Conservation (phyloP, 2,329 filamentous ascomycete species). For the Fusarium sp. region DNA sequence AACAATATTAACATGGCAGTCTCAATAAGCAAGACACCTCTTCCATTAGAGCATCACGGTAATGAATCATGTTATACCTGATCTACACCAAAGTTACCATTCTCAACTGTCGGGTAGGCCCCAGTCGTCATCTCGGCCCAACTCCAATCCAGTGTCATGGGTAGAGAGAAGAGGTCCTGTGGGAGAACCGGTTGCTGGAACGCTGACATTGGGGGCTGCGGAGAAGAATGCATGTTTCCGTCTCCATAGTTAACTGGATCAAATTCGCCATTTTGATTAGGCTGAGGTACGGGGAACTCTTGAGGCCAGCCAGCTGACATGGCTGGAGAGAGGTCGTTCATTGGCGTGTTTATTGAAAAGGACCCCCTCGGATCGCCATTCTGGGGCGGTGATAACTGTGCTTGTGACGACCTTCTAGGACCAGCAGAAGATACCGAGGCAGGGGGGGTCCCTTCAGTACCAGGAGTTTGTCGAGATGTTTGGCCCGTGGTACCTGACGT, state of each 20-base stretch:
- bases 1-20: constrained; percentile 1
- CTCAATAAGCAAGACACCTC: not conserved
- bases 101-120: constrained; percentile 75
- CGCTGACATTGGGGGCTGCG: constrained; percentile 50
- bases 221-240: constrained; percentile 56
- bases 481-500: constrained; percentile 17
- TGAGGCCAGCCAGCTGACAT: constrained; percentile 64
- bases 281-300: constrained; percentile 59
- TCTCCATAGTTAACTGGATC: constrained; percentile 63
- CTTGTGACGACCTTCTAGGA: constrained; percentile 36
- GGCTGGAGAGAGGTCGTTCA: constrained; percentile 61
- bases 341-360: constrained; percentile 44
- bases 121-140: constrained; percentile 79
- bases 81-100: constrained; percentile 65
- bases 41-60: constrained; percentile 4
- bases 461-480: constrained; percentile 35
- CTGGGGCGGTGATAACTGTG: constrained; percentile 51
- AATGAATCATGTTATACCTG: constrained; percentile 18
- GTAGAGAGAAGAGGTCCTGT: constrained; percentile 94
- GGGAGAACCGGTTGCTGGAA: constrained; percentile 92
- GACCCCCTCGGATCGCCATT: constrained; percentile 45
- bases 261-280: constrained; percentile 57
- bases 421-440: constrained; percentile 14
- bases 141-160: constrained; percentile 95
- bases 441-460: constrained; percentile 19